A percentile compares a stretch with the other conserved stretches of the same genome.
phyloP scores from a whole-genome alignment of 441 rosid species.

The Corymbia citriodora region DNA sequence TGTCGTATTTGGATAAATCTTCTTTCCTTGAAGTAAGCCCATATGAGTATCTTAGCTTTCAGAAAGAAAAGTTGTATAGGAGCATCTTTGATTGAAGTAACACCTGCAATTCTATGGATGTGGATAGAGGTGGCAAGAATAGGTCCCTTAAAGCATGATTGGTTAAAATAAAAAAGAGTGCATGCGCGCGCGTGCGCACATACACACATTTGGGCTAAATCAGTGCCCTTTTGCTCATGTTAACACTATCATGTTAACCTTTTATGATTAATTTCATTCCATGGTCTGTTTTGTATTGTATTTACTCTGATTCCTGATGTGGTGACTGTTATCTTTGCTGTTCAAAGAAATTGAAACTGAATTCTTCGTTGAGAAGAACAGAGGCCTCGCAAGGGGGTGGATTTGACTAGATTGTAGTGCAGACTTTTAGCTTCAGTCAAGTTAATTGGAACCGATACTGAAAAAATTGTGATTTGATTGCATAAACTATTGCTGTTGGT shows the following conservation, averaged over 20 bases:
- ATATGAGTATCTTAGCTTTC: not conserved
- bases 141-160: not conserved
- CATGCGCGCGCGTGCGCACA: accelerated
- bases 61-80: not conserved
- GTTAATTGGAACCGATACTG: too few relatives aligned
- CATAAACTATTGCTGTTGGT: too few relatives aligned
- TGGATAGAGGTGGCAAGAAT: not conserved
- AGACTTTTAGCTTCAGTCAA: too few relatives aligned
- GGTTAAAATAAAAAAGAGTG: not conserved
- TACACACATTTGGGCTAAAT: not conserved
- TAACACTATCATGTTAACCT: not conserved
- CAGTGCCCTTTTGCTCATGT: not conserved
- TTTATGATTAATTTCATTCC: too few relatives aligned
- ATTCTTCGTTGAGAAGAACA: too few relatives aligned
- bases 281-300: too few relatives aligned
- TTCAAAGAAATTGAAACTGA: too few relatives aligned
- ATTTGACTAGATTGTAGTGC: too few relatives aligned
- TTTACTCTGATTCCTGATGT: too few relatives aligned
- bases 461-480: too few relatives aligned
- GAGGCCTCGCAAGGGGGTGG: too few relatives aligned
- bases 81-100: not conserved
- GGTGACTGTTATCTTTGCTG: too few relatives aligned
- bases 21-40: not conserved
- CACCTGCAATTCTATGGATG: not conserved
- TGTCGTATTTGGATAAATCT: not conserved